phyloP scores from a whole-genome alignment of 495 filamentous ascomycete genomes.

The Xeromyces bisporus region DNA sequence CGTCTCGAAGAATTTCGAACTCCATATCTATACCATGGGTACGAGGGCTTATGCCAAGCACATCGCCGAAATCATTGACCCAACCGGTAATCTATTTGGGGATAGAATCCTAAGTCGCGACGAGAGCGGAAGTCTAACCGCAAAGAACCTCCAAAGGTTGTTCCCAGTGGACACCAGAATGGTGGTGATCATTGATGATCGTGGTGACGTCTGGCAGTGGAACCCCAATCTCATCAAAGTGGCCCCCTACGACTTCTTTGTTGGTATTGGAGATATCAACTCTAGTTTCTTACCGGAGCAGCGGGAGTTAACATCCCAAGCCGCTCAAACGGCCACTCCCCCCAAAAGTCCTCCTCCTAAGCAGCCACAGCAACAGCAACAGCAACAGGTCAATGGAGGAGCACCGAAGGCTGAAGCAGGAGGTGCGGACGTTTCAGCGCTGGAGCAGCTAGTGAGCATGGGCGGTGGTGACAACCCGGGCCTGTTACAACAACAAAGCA shows the following conservation, averaged over 20 bases:
- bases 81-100: conserved; percentile 74
- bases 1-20: conserved; percentile 69
- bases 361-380: conserved; percentile 11
- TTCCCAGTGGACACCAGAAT: conserved; percentile 98
- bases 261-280: conserved; percentile 97
- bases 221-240: conserved; percentile 90
- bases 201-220: conserved; percentile 96
- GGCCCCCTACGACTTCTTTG: conserved; percentile 88
- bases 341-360: conserved; percentile 8
- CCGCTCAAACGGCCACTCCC: conserved; percentile 6
- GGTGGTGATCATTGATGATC: conserved; percentile 97
- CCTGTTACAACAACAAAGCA: conserved; percentile 55
- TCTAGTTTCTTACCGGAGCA: conserved; percentile 89
- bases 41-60: conserved; percentile 84
- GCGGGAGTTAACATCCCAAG: conserved; percentile 41
- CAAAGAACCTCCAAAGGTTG: conserved; percentile 77
- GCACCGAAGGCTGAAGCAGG: conserved; percentile 13
- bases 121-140: conserved; percentile 81
- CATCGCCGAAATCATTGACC: conserved; percentile 87
- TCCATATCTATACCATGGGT: conserved; percentile 99
- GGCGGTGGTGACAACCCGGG: conserved; percentile 52
- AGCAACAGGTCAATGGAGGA: conserved; percentile 23
- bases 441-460: conserved; percentile 66
- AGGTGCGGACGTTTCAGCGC: conserved; percentile 32
- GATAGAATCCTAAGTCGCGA: conserved; percentile 90